Conservation (phyloP, 106 monocot species). For the Platanthera guangdongensis region DNA sequence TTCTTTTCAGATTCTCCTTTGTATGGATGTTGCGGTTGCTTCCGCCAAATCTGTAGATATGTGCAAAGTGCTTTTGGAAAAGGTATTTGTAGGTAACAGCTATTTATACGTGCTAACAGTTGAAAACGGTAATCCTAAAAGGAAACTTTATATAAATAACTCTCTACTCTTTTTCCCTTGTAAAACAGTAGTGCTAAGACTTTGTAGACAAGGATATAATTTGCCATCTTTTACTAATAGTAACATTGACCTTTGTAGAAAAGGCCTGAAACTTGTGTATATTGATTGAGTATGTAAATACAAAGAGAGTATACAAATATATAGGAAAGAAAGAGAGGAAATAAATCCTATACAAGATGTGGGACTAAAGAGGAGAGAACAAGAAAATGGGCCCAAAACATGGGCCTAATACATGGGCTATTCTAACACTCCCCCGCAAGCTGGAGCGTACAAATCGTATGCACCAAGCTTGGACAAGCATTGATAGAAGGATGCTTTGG, state of each 20-base stretch:
- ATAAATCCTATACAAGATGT: too few relatives aligned
- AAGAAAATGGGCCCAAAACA: too few relatives aligned
- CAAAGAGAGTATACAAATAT: too few relatives aligned
- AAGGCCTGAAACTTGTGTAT: too few relatives aligned
- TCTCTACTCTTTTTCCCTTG: background rate
- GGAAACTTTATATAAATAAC: background rate
- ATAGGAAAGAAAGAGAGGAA: too few relatives aligned
- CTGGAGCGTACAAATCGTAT: too few relatives aligned
- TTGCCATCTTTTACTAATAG: background rate
- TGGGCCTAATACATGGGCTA: too few relatives aligned
- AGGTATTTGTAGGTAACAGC: conserved; percentile 36
- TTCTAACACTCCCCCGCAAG: too few relatives aligned
- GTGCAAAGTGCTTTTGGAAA: conserved; percentile 70
- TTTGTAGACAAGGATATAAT: background rate
- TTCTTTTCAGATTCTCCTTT: conserved; percentile 71
- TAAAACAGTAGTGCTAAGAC: background rate
- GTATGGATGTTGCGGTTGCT: conserved; percentile 76
- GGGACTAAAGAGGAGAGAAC: too few relatives aligned
- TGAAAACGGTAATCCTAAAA: background rate
- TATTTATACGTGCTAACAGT: background rate
- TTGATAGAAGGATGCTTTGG: too few relatives aligned
- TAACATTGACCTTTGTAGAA: background rate
- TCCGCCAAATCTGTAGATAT: conserved; percentile 58
- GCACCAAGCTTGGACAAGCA: too few relatives aligned
- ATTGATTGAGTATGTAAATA: too few relatives aligned